phyloP scores from a whole-genome alignment of 371 early-diverging fungal species.

The Circinella minor region DNA sequence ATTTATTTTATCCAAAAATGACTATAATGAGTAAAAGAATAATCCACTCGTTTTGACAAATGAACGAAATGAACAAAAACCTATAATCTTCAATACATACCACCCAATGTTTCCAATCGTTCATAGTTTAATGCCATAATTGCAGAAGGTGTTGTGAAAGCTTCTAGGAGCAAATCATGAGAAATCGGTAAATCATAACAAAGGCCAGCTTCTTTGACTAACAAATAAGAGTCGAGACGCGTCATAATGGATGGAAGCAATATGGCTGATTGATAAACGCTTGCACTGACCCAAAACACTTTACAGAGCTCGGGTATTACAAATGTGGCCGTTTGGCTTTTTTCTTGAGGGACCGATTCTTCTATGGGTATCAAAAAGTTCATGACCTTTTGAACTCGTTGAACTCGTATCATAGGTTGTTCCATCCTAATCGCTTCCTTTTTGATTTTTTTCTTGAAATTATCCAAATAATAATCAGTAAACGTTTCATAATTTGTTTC shows the following conservation, averaged over 20 bases:
- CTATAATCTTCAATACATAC: conserved; percentile 16
- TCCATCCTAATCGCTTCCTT: conserved; percentile 28
- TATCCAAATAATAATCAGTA: conserved; percentile 54
- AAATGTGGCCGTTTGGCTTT: conserved; percentile 37
- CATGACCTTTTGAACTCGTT: conserved; percentile 45
- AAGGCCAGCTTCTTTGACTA: conserved; percentile 60
- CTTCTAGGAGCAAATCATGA: conserved; percentile 64
- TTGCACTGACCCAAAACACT: conserved; percentile 54
- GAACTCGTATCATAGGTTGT: conserved; percentile 59
- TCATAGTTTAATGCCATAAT: conserved; percentile 84
- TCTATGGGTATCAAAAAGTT: conserved; percentile 57
- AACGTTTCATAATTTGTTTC: conserved; percentile 50
- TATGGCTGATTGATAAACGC: conserved; percentile 57
- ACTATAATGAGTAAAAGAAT: not conserved
- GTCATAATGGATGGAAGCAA: conserved; percentile 71
- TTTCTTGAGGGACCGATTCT: conserved; percentile 24
- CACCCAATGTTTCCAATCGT: conserved; percentile 92
- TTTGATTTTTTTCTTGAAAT: conserved; percentile 16
- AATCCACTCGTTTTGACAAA: too few species aligned
- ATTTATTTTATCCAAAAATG: not conserved
- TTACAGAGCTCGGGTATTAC: conserved; percentile 64
- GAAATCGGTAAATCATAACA: conserved; percentile 44
- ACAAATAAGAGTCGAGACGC: conserved; percentile 68
- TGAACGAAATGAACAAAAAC: too few species aligned
- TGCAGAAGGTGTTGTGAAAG: conserved; percentile 78